phyloP scores from a whole-genome alignment of 192 early-diverging fungal genomes.

The Physocladia obscura region DNA sequence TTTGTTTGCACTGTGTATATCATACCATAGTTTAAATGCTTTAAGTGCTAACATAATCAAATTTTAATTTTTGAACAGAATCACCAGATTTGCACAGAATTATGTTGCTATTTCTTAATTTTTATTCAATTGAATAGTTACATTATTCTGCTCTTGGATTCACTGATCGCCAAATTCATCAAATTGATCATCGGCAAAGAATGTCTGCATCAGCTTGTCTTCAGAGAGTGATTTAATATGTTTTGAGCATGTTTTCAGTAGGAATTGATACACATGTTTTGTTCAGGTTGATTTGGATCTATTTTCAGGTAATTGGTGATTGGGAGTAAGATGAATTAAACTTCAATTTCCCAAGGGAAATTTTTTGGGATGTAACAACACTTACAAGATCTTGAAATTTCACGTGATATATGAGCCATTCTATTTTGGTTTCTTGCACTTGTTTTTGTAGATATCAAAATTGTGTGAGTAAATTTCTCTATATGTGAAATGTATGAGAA shows the following conservation, averaged over 20 bases:
- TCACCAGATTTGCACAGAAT: background rate
- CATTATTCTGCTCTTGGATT: background rate
- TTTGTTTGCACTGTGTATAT: no score
- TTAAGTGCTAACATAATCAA: conserved; percentile 1
- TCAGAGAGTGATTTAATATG: conserved; percentile 1
- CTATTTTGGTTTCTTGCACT: no score
- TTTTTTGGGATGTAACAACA: no score
- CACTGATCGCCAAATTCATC: background rate
- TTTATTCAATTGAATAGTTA: conserved; percentile 4
- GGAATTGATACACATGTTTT: background rate
- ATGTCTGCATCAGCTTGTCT: background rate
- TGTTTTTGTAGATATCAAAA: no score
- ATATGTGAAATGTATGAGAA: no score
- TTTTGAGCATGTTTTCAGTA: background rate
- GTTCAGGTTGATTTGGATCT: background rate
- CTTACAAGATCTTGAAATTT: no score
- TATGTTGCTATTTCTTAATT: conserved; percentile 4
- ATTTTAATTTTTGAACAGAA: conserved; percentile 2
- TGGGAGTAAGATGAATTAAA: no score
- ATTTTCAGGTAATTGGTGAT: conserved; percentile 5
- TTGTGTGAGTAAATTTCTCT: no score
- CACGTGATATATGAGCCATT: no score
- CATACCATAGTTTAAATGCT: conserved; percentile 2
- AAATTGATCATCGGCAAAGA: background rate
- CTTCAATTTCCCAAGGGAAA: no score